Conservation (phyloP, 73 alveolate species). For the Uronychia setigera region DNA sequence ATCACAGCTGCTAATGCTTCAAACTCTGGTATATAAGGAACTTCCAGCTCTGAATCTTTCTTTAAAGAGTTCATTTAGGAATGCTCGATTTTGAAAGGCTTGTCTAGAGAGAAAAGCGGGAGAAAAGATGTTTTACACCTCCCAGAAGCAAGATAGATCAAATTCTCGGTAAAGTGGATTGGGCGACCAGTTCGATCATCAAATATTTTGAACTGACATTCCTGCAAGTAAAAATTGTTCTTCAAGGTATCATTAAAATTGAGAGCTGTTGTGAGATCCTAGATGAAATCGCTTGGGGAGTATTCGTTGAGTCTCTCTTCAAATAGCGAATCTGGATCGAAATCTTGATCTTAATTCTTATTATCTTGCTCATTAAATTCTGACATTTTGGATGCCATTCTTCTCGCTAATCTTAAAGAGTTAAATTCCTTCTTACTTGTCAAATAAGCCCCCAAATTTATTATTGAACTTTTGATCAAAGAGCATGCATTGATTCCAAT, state of each 20-base stretch:
- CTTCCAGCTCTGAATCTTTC: neutral
- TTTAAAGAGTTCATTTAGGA: neutral
- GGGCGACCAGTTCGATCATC: neutral
- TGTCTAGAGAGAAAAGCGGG: neutral
- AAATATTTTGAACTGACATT: neutral
- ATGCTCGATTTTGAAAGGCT: neutral
- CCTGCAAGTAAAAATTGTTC: neutral
- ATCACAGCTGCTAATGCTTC: conserved; percentile 6
- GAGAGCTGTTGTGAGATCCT: neutral
- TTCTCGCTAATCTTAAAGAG: too few species aligned
- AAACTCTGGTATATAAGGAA: neutral
- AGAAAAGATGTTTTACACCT: conserved; percentile 13
- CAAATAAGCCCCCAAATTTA: neutral
- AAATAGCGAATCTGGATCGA: neutral
- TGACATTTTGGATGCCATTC: too few species aligned
- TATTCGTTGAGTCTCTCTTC: neutral
- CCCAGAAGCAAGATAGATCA: conserved; percentile 10
- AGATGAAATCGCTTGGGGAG: neutral
- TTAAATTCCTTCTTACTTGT: neutral
- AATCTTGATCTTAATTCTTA: neutral
- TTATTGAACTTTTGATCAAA: neutral
- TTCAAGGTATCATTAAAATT: neutral
- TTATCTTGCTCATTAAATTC: neutral
- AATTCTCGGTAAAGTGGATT: neutral
- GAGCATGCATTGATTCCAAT: neutral